These are phyloP conservation scores for Aegilops bicornis DNA, from an alignment of 176 grass and related monocot species.

Conservation along the genomic window DNA sequence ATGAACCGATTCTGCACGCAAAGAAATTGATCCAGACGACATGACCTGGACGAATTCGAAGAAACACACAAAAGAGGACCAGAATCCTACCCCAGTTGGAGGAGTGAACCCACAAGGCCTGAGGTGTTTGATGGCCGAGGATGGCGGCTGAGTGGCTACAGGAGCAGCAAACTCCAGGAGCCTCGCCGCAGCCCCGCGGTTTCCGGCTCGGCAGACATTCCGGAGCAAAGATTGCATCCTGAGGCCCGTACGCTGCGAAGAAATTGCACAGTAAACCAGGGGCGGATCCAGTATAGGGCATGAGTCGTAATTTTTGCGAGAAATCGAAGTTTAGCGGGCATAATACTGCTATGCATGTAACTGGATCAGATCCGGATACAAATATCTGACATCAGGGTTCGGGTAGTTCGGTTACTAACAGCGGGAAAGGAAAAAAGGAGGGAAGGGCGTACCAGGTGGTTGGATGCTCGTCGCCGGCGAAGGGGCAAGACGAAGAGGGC, in stretches of 20 bases:
- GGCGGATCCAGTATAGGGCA: background rate
- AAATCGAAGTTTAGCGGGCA: background rate
- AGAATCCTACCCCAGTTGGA: background rate
- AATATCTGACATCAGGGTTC: background rate
- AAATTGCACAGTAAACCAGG: background rate
- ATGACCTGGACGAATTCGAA: background rate
- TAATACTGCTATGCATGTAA: background rate
- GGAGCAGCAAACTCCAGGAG: background rate
- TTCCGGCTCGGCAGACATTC: background rate
- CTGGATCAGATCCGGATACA: background rate
- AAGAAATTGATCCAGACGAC: background rate
- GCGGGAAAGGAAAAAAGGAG: background rate
- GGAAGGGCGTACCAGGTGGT: background rate
- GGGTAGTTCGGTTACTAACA: background rate
- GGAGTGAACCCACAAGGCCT: background rate
- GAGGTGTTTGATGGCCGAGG: background rate
- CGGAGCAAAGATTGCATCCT: constrained; percentile 4
- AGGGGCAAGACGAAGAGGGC: background rate
- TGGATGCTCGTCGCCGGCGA: background rate
- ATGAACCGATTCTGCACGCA: background rate
- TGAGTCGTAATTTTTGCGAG: background rate
- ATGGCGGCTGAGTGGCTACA: background rate
- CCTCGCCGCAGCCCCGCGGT: background rate
- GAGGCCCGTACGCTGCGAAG: background rate
- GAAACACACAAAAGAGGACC: background rate